Conservation (phyloP, 1,284 basidiomycete genomes). For the Mycena citricolor region DNA sequence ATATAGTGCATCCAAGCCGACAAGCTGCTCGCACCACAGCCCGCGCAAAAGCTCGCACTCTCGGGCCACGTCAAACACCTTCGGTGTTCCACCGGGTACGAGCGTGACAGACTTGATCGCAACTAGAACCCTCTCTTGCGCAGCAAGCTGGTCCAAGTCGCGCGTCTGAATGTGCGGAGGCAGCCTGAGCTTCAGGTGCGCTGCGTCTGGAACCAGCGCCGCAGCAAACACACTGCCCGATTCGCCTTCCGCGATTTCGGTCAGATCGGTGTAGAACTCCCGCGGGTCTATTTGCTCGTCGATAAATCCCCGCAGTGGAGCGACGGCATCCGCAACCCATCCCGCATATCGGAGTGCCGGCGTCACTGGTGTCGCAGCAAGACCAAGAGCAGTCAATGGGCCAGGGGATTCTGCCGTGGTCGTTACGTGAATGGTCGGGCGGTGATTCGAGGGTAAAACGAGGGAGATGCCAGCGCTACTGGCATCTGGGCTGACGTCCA, state of each 20-base stretch:
- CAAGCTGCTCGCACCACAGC: slow-evolving; percentile 56
- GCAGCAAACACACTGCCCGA: slow-evolving; percentile 73
- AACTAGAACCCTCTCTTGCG: slow-evolving; percentile 44
- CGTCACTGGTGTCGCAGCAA: slow-evolving; percentile 36
- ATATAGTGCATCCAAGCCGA: slow-evolving; percentile 67
- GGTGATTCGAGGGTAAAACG: background rate
- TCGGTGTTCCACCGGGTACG: slow-evolving; percentile 55
- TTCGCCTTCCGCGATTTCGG: slow-evolving; percentile 78
- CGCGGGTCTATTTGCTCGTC: slow-evolving; percentile 59
- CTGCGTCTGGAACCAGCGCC: slow-evolving; percentile 37
- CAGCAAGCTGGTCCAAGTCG: slow-evolving; percentile 34
- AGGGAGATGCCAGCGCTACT: slow-evolving; percentile 18
- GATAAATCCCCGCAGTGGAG: slow-evolving; percentile 63
- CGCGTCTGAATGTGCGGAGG: slow-evolving; percentile 37
- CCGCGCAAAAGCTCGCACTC: slow-evolving; percentile 61
- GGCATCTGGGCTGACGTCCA: slow-evolving; percentile 24
- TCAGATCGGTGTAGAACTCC: slow-evolving; percentile 59
- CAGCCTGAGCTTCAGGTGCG: slow-evolving; percentile 37
- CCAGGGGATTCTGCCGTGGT: slow-evolving; percentile 18
- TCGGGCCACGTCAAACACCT: slow-evolving; percentile 57
- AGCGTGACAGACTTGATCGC: slow-evolving; percentile 74
- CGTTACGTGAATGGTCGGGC: slow-evolving; percentile 15
- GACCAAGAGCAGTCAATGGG: slow-evolving; percentile 23
- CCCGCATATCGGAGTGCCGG: slow-evolving; percentile 47
- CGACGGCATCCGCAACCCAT: slow-evolving; percentile 58